phyloP scores from a whole-genome alignment of 202 grass and related monocot species.

The Brachypodium distachyon region DNA sequence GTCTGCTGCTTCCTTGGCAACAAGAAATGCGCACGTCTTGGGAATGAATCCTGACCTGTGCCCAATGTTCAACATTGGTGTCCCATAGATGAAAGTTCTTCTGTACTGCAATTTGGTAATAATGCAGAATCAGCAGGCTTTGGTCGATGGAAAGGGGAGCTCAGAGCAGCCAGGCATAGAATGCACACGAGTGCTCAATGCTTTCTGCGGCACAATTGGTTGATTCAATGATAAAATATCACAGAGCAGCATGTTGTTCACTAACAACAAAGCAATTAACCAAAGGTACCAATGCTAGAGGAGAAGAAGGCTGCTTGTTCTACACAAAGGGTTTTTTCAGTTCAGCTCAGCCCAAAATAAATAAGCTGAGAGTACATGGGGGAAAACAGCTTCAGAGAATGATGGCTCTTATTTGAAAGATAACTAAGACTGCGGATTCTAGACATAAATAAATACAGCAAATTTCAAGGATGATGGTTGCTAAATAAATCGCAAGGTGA shows the following conservation, averaged over 20 bases:
- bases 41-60: background rate
- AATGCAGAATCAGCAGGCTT: background rate
- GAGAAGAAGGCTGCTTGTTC: background rate
- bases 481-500: background rate
- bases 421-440: background rate
- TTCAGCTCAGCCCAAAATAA: constrained; percentile 10
- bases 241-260: background rate
- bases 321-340: background rate
- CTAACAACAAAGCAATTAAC: background rate
- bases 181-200: background rate
- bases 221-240: background rate
- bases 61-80: background rate
- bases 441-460: constrained; percentile 17
- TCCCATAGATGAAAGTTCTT: background rate
- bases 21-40: background rate
- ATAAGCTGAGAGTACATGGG: background rate
- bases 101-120: background rate
- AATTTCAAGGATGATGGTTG: background rate
- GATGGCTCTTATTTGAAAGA: constrained; percentile 21
- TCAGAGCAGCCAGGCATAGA: background rate
- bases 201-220: background rate
- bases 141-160: background rate
- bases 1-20: background rate
- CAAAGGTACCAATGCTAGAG: background rate
- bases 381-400: constrained; percentile 2